A percentile compares a stretch with the other conserved stretches of the same genome.
Conservation (phyloP, 192 early-diverging fungal genomes). For the Linnemannia elongata region DNA sequence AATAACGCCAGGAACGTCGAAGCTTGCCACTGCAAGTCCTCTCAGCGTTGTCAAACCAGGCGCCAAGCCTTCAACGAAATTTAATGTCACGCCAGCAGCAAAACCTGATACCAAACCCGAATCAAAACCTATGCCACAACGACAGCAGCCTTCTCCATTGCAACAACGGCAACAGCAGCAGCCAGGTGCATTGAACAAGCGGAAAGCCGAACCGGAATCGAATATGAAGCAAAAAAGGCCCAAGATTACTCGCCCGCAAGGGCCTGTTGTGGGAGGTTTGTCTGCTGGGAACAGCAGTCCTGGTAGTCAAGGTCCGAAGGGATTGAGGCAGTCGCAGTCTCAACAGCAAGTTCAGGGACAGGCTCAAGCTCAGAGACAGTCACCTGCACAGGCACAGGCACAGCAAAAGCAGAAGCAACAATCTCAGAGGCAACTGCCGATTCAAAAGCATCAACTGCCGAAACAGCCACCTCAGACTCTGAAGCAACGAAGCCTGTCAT, state of each 20-base stretch:
- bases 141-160: slow-evolving; percentile 16
- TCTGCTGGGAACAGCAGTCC: slow-evolving; percentile 31
- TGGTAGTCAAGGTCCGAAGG: background rate
- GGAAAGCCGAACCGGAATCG: slow-evolving; percentile 39
- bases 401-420: background rate
- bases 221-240: slow-evolving; percentile 27
- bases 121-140: background rate
- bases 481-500: background rate
- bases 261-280: slow-evolving; percentile 2
- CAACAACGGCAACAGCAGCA: slow-evolving; percentile 14
- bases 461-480: background rate
- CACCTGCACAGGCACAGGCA: background rate
- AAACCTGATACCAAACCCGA: slow-evolving; percentile 14
- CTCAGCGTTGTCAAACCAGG: background rate
- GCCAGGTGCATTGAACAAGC: slow-evolving; percentile 20
- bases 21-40: background rate
- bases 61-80: background rate
- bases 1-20: background rate
- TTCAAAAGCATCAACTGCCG: background rate
- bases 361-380: background rate
- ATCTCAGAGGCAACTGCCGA: background rate
- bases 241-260: slow-evolving; percentile 41
- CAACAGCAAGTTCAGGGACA: background rate
- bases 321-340: background rate
- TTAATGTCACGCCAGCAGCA: background rate